A percentile compares a stretch with the other conserved stretches of the same genome.
These are phyloP conservation scores for Geosmithia morbida DNA, from an alignment of 2,329 filamentous ascomycete species.

Conservation along the genomic window DNA sequence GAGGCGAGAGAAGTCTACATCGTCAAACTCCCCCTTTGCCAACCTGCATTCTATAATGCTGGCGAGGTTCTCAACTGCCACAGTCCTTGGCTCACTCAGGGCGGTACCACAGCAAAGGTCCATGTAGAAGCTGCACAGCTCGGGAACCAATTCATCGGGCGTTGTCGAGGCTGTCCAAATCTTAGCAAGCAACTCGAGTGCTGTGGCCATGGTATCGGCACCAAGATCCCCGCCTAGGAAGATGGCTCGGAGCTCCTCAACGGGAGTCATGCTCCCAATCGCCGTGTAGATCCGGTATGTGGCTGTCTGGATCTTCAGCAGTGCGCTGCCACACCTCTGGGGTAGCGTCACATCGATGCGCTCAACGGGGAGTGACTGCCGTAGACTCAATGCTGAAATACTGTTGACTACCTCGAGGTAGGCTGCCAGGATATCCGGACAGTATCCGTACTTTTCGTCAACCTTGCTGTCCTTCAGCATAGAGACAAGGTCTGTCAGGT, in stretches of 20 bases:
- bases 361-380: constrained; percentile 1
- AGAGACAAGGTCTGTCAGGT: constrained; percentile 13
- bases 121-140: constrained; percentile 27
- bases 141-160: constrained; percentile 10
- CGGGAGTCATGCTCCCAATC: constrained; percentile 7
- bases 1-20: constrained; percentile 19
- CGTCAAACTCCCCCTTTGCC: constrained; percentile 7
- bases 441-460: constrained; percentile 10
- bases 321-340: constrained; percentile 15
- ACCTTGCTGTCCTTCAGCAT: constrained; percentile 14
- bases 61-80: constrained; percentile 32
- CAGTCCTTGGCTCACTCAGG: constrained; percentile 28
- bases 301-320: constrained; percentile 22
- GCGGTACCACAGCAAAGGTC: constrained; percentile 21
- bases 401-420: constrained; percentile 32
- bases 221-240: constrained; percentile 14
- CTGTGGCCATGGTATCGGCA: constrained; percentile 19
- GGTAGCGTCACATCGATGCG: background rate
- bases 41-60: constrained; percentile 26
- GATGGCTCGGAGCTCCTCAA: constrained; percentile 10
- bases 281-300: constrained; percentile 21
- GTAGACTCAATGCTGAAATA: constrained; percentile 12
- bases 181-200: constrained; percentile 17
- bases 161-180: constrained; percentile 14
- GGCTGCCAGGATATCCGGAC: constrained; percentile 27